These are phyloP conservation scores for Setaria viridis DNA, from an alignment of 202 grass and related monocot species.

Conservation along the genomic window DNA sequence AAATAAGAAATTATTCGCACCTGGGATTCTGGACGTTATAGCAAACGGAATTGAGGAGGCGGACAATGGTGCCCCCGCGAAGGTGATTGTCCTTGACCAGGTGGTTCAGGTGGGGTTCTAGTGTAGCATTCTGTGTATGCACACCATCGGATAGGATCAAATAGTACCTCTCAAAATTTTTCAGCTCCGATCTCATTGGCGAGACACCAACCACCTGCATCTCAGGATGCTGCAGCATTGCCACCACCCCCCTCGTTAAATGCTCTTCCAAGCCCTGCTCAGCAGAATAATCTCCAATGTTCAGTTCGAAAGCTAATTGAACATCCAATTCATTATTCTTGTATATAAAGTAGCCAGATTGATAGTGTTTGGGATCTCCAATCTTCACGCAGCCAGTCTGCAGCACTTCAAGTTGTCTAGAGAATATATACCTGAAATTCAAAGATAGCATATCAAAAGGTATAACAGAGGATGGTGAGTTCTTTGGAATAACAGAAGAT, in stretches of 20 bases:
- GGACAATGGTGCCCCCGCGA: constrained; percentile 50
- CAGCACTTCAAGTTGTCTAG: constrained; percentile 19
- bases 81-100: constrained; percentile 47
- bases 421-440: background rate
- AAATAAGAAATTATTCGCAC: constrained; percentile 31
- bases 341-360: background rate
- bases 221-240: constrained; percentile 21
- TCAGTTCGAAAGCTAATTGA: background rate
- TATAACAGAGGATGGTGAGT: background rate
- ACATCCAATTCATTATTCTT: background rate
- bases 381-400: constrained; percentile 9
- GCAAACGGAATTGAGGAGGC: constrained; percentile 55
- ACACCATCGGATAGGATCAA: constrained; percentile 10
- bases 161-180: background rate
- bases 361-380: constrained; percentile 3
- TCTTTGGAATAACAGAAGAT: background rate
- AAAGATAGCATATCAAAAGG: background rate
- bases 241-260: background rate
- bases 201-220: constrained; percentile 28
- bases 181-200: background rate
- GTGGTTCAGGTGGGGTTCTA: constrained; percentile 49
- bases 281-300: background rate
- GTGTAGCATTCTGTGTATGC: constrained; percentile 60
- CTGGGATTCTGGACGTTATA: constrained; percentile 48
- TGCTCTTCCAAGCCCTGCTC: too few species aligned